Conservation (phyloP, 306 rosid genomes). For the Prunus dulcis region DNA sequence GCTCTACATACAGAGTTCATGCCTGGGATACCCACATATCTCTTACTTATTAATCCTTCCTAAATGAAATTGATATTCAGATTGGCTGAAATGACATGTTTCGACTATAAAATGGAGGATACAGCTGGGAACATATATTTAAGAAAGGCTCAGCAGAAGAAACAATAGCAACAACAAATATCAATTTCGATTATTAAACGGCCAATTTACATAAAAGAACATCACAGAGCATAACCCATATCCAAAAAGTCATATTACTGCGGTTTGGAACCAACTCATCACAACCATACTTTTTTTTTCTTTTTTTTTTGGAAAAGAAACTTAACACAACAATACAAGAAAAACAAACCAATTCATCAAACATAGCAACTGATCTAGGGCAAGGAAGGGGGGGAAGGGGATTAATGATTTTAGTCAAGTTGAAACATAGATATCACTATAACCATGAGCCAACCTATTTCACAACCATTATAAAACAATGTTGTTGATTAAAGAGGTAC, state of each 20-base stretch:
- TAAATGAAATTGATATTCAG: constrained; percentile 44
- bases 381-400: not conserved
- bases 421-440: not conserved
- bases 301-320: not conserved
- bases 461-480: not conserved
- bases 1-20: constrained; percentile 93
- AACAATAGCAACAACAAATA: not conserved
- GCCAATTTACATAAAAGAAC: not conserved
- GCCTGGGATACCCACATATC: constrained; percentile 92
- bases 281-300: not conserved
- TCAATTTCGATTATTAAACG: not conserved
- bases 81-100: constrained; percentile 1
- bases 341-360: not conserved
- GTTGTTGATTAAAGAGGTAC: not conserved
- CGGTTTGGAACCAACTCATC: not conserved
- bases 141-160: not conserved
- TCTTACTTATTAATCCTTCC: constrained; percentile 57
- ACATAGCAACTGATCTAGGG: not conserved
- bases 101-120: not conserved
- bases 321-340: constrained; percentile 1
- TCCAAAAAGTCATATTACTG: not conserved
- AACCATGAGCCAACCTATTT: not conserved
- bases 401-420: not conserved
- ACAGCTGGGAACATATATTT: not conserved
- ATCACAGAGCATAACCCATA: not conserved